Conservation (phyloP, 1,284 basidiomycete genomes). For the Heterobasidion occidentale region DNA sequence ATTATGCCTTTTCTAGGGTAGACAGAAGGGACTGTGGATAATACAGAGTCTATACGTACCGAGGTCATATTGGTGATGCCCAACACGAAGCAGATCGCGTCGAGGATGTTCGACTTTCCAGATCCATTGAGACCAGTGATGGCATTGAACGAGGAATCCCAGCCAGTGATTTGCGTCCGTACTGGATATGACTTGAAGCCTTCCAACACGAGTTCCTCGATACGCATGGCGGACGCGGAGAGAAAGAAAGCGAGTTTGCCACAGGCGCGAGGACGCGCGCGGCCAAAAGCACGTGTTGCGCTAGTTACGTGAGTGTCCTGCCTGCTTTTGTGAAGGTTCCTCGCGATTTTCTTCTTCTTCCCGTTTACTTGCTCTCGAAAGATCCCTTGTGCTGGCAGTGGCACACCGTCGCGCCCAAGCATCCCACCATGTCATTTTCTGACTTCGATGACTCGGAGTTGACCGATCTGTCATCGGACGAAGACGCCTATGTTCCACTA, state of each 20-base stretch:
- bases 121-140: constrained; percentile 95
- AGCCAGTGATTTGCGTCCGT: constrained; percentile 89
- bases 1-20: no score
- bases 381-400: no score
- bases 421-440: constrained; percentile 16
- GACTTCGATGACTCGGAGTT: constrained; percentile 31
- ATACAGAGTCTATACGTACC: constrained; percentile 30
- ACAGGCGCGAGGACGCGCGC: constrained; percentile 3
- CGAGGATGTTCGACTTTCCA: constrained; percentile 96
- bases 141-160: constrained; percentile 95
- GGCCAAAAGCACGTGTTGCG: neutral
- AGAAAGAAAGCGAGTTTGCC: neutral
- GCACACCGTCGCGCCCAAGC: neutral
- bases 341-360: neutral
- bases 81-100: constrained; percentile 96
- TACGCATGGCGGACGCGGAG: constrained; percentile 45
- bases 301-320: neutral
- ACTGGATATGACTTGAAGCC: constrained; percentile 97
- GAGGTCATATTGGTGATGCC: constrained; percentile 92
- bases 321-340: neutral
- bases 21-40: no score
- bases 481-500: constrained; percentile 26
- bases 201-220: constrained; percentile 77
- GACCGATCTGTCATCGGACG: constrained; percentile 31
- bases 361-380: no score